Evolutionary conservation across 75 land plant species (phyloP), one percentile per base, ranked within the genome.

Genomic region (Selaginella moellendorffii): DNA sequence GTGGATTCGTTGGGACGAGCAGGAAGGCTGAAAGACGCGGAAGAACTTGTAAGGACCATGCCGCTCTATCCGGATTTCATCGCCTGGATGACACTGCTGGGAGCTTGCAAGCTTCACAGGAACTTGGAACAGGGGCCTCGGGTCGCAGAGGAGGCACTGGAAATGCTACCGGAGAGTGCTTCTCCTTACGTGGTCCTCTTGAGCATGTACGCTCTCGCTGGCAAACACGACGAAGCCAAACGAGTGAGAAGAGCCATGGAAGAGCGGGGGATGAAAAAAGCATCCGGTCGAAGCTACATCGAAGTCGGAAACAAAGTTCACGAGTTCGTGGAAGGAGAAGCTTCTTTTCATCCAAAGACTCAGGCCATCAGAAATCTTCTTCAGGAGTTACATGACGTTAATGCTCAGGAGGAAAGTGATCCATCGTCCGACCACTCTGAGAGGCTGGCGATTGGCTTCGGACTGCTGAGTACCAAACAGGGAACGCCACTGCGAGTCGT

Each of bases 131-230:
- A 29, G 0, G 64, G 64, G 36, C 22, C n/a, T 20, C 24, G 19
- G 2, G 68, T 31, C 26, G 64, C 64, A 20, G 56, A 63, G 36
- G 52, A 63, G 1, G 52, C 36, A 23, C 36, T 63, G 25, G 36
- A 36, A 63, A 24, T 63, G 17, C 52, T 29, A 63, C 64, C 64
- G 12, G 21, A 63, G 23, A 31, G 64, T 52, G 60, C 64, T 0
- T 31, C 52, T 29, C 64, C 64, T 0, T 63, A 63, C 36, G 36
- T 53, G 17, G 52, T 63, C 18, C 64, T 63, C 24, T 63, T 52
- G 36, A 63, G 36, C 19, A 63, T 63, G n/a, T 63, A 63, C 36
- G 64, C 64, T 36, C 36, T 52, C 22, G 54, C 23, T 63, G 64
- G 64, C 23, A 63, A 52, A 52, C 24, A 52, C 52, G 64, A 63